Base-by-base conservation (phyloP, 73 alveolate species). In the Paramecium sonneborni region DNA sequence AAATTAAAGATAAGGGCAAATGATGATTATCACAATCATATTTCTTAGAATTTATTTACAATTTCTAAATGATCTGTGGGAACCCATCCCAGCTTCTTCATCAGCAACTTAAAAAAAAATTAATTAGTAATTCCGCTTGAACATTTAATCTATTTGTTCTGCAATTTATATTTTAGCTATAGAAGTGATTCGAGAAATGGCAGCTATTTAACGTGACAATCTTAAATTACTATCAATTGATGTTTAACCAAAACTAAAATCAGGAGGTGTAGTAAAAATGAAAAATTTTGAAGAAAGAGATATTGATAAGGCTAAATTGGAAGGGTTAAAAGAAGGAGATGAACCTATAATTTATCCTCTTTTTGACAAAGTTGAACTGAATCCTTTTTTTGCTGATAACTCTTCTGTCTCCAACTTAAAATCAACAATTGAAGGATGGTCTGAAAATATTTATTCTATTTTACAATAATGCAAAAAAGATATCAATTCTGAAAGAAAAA, bases 271-370 rank as follows among this genome's bases (percentile, higher is more conserved):
- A 1, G 10, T 26, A n/a, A 79, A 23, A 26, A 20, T 79, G 72
- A 72, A 38, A 41, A 72, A 79, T 21, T 79, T 79, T 41, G 74
- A 43, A 24, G 90, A 79, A 11, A 79, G 90, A 79, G 90, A 79
- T 11, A 23, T 23, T 21, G 90, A 79, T 79, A 79, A 79, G 24
- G 11, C 41, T 37, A 39, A 46, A 23, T 20, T 43, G 6, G 43
- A 79, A 43, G 9, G 26, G 11, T 41, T 72, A 11, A 72, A 72
- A 72, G 86, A 72, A 4, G 52, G 58, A 38, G 86, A 72, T 37
- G 86, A 72, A 35, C 86, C 86, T 15, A 12, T 72, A 72, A 37
- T 72, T 72, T 37, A 72, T 34, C 86, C 86, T 1, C 23, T 72
- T 20, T 37, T 72, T 9, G 55, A 32, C 15, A 72, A 72, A 37